Evolutionary conservation across 2,329 filamentous ascomycete genomes (phyloP).

Genomic region (Neofusicoccum sp.): DNA sequence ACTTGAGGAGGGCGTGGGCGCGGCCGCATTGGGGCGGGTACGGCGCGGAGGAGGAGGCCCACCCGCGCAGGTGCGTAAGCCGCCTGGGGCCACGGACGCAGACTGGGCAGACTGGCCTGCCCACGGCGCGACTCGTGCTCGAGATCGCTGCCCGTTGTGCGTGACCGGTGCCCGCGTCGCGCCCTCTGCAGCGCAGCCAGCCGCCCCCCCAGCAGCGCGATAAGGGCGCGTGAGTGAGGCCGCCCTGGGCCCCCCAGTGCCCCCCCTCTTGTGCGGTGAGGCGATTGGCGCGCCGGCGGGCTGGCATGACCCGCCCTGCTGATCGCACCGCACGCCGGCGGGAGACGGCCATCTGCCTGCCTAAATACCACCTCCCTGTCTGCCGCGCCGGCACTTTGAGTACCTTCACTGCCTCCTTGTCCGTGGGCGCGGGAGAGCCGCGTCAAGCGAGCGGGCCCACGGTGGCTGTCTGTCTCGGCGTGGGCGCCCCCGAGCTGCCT

Average conservation of each 20-base stretch:
- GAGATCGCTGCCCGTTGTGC: slow-evolving; percentile 9
- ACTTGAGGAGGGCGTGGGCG: slow-evolving; percentile 5
- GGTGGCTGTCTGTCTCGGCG: too few species aligned
- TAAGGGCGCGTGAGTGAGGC: neutral
- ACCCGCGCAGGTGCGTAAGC: slow-evolving; percentile 7
- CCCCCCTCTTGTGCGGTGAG: slow-evolving; percentile 3
- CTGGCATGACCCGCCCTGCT: too few species aligned
- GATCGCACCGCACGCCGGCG: too few species aligned
- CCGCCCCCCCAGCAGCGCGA: slow-evolving; percentile 7
- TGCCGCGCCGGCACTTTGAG: too few species aligned
- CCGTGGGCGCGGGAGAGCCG: too few species aligned
- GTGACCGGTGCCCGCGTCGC: slow-evolving; percentile 5
- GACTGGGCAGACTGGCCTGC: neutral
- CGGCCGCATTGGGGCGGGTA: slow-evolving; percentile 4
- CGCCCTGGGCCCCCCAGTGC: neutral
- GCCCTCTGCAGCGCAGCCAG: neutral
- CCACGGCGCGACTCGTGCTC: neutral
- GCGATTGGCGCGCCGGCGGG: neutral
- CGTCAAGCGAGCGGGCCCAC: too few species aligned
- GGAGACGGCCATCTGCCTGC: too few species aligned
- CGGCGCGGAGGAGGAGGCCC: neutral
- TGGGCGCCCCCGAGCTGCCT: too few species aligned
- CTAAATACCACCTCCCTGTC: too few species aligned
- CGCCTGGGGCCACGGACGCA: neutral
- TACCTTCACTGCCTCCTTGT: too few species aligned